Conservation (phyloP, 192 early-diverging fungal species). For the Diversispora epigaea region DNA sequence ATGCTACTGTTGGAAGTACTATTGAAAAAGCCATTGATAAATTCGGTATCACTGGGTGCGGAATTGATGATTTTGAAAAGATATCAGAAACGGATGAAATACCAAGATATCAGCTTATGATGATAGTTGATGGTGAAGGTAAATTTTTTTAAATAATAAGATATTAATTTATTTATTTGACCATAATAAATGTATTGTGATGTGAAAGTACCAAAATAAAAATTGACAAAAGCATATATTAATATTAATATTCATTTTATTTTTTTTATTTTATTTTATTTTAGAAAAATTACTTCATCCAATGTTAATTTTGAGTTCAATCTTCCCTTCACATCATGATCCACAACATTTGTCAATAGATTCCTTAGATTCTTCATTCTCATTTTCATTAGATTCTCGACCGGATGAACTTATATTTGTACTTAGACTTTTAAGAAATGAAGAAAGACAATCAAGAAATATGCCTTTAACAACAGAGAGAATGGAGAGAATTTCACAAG, state of each 20-base stretch:
- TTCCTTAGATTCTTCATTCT: slow-evolving; percentile 21
- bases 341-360: slow-evolving; percentile 22
- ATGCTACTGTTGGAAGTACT: slow-evolving; percentile 46
- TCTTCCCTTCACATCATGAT: slow-evolving; percentile 8
- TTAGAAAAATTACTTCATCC: slow-evolving; percentile 19
- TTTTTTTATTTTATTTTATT: background rate
- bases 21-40: slow-evolving; percentile 49
- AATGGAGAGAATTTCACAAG: background rate
- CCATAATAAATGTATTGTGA: background rate
- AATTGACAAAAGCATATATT: background rate
- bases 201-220: background rate
- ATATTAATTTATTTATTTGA: background rate
- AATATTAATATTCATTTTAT: background rate
- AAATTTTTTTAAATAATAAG: background rate
- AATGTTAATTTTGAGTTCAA: background rate
- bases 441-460: slow-evolving; percentile 9
- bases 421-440: slow-evolving; percentile 16
- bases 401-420: slow-evolving; percentile 32
- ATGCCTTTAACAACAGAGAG: background rate
- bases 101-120: slow-evolving; percentile 18
- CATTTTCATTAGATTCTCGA: slow-evolving; percentile 21
- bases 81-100: slow-evolving; percentile 12
- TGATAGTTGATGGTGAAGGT: slow-evolving; percentile 28
- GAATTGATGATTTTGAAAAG: slow-evolving; percentile 42
- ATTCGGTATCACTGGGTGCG: slow-evolving; percentile 48